A percentile compares a stretch with the other conserved stretches of the same genome.
Conservation (phyloP, 2,329 filamentous ascomycete genomes). For the Scedosporium minutisporum region DNA sequence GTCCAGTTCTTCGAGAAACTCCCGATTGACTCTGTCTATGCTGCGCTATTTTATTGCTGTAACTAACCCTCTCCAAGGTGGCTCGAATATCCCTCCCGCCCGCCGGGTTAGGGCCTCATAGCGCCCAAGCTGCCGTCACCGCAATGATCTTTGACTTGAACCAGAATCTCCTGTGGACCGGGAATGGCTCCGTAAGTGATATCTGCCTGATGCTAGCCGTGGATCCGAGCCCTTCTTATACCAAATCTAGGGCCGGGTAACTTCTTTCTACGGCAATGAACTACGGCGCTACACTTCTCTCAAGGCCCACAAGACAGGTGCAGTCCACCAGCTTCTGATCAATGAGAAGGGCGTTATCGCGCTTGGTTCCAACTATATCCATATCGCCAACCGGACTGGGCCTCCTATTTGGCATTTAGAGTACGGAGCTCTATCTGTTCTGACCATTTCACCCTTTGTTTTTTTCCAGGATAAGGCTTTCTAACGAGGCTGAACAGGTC, state of each 20-base stretch:
- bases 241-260: constrained; percentile 62
- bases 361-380: constrained; percentile 73
- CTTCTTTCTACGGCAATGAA: constrained; percentile 78
- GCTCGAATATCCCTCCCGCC: constrained; percentile 22
- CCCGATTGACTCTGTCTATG: background rate
- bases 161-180: constrained; percentile 87
- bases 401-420: constrained; percentile 80
- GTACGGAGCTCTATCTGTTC: constrained; percentile 32
- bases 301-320: constrained; percentile 70
- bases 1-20: background rate
- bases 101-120: constrained; percentile 57
- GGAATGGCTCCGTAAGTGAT: constrained; percentile 70
- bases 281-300: constrained; percentile 87
- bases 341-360: constrained; percentile 84
- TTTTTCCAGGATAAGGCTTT: constrained; percentile 2
- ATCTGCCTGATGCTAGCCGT: background rate
- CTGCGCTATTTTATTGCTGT: constrained; percentile 5
- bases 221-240: background rate
- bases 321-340: constrained; percentile 80
- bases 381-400: constrained; percentile 79
- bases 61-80: constrained; percentile 8
- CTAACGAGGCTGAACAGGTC: constrained; percentile 1
- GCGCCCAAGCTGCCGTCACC: constrained; percentile 56
- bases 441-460: background rate
- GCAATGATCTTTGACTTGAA: constrained; percentile 81